These are phyloP conservation scores for Colletotrichum orchidophilum DNA, from an alignment of 2,329 filamentous ascomycete species.

Conservation along the genomic window DNA sequence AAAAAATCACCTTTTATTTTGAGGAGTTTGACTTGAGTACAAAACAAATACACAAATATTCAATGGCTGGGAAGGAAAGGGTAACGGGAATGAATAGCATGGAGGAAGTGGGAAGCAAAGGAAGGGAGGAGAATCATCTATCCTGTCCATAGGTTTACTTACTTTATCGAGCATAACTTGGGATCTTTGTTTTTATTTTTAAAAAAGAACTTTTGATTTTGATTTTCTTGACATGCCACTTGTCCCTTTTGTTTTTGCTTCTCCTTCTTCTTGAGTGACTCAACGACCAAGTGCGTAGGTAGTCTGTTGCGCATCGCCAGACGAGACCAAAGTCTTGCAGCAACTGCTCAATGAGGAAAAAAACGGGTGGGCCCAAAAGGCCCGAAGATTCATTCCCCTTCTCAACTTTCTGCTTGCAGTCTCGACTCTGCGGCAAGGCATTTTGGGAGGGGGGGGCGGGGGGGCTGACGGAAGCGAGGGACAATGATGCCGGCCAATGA, in stretches of 20 bases:
- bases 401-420: too few relatives aligned
- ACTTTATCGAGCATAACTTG: slow-evolving; percentile 14
- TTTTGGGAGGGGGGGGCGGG: too few relatives aligned
- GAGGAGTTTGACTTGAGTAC: not conserved
- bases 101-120: not conserved
- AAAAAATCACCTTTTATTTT: not conserved
- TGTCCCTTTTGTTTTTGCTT: too few relatives aligned
- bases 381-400: too few relatives aligned
- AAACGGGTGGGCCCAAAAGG: too few relatives aligned
- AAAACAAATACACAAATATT: not conserved
- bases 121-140: not conserved
- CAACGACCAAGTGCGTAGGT: too few relatives aligned
- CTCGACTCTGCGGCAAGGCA: too few relatives aligned
- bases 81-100: not conserved
- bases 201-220: not conserved
- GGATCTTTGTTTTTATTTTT: not conserved
- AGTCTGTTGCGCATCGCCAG: too few relatives aligned
- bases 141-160: slow-evolving; percentile 5
- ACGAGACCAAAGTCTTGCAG: too few relatives aligned
- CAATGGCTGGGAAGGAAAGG: not conserved
- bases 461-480: too few relatives aligned
- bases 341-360: too few relatives aligned
- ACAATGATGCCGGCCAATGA: not conserved
- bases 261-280: not conserved
- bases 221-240: too few relatives aligned